Evolutionary conservation across 1,284 basidiomycete species (phyloP).

Genomic region (Singerocomus inundabilis): DNA sequence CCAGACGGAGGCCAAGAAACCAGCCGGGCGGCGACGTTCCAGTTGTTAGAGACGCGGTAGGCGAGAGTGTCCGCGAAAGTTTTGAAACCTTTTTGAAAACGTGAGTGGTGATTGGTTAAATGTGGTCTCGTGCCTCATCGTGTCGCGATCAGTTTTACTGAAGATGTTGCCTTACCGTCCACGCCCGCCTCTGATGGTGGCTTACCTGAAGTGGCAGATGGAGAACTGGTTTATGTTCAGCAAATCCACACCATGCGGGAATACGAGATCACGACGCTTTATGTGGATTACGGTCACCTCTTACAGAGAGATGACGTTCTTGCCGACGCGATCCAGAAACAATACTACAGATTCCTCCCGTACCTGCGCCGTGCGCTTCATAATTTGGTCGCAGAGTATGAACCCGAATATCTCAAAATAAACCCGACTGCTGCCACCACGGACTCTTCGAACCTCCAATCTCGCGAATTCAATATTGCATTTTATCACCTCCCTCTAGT

Average conservation of each 20-base stretch:
- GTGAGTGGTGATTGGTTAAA: conserved; percentile 47
- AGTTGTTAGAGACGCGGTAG: conserved; percentile 87
- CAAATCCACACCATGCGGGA: conserved; percentile 94
- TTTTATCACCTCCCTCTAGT: conserved; percentile 97
- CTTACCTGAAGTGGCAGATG: conserved; percentile 53
- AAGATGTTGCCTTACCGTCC: conserved; percentile 69
- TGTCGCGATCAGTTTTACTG: conserved; percentile 64
- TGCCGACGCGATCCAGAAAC: conserved; percentile 87
- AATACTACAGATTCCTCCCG: conserved; percentile 96
- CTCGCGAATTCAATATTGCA: conserved; percentile 92
- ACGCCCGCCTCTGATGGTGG: conserved; percentile 74
- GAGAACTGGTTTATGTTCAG: conserved; percentile 80
- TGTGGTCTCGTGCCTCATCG: conserved; percentile 1
- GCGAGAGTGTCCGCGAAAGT: conserved; percentile 88
- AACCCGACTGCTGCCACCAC: conserved; percentile 78
- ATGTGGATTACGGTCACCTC: conserved; percentile 93
- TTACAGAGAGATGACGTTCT: conserved; percentile 89
- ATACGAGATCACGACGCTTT: conserved; percentile 92
- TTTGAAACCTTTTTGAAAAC: conserved; percentile 90
- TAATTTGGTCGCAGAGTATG: conserved; percentile 84
- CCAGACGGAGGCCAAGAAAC: conserved; percentile 47
- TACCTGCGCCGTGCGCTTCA: conserved; percentile 90
- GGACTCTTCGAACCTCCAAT: conserved; percentile 82
- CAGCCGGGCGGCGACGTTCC: conserved; percentile 69
- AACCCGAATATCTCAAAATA: conserved; percentile 91